These are phyloP conservation scores for Exophiala sideris DNA, from an alignment of 2,329 filamentous ascomycete species.

Conservation along the genomic window DNA sequence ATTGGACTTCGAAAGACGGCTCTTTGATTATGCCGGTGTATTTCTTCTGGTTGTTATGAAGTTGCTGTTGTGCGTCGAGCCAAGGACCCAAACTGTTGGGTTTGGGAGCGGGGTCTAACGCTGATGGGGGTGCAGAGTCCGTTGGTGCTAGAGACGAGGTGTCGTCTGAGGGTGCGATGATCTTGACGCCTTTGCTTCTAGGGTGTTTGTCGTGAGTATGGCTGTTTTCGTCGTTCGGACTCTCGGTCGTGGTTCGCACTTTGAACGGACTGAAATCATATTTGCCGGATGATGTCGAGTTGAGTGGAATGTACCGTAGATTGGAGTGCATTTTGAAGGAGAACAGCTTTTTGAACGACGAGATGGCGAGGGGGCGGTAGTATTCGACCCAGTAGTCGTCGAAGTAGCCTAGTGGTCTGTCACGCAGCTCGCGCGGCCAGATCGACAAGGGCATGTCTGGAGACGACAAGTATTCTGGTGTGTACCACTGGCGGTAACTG, in stretches of 20 bases:
- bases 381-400: slow-evolving; percentile 99
- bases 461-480: slow-evolving; percentile 65
- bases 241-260: too few relatives aligned
- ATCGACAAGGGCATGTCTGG: slow-evolving; percentile 54
- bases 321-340: slow-evolving; percentile 89
- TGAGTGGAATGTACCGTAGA: slow-evolving; percentile 75
- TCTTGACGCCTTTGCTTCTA: slow-evolving; percentile 64
- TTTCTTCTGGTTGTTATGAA: slow-evolving; percentile 30
- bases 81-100: slow-evolving; percentile 32
- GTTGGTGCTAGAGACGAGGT: slow-evolving; percentile 29
- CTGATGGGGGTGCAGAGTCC: slow-evolving; percentile 31
- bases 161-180: slow-evolving; percentile 58
- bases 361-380: slow-evolving; percentile 82
- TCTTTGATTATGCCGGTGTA: slow-evolving; percentile 58
- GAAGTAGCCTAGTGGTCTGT: slow-evolving; percentile 58
- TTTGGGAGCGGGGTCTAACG: slow-evolving; percentile 21
- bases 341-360: slow-evolving; percentile 88
- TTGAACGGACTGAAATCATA: slow-evolving; percentile 88
- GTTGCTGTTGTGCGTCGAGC: slow-evolving; percentile 35
- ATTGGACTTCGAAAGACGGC: slow-evolving; percentile 32
- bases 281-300: slow-evolving; percentile 66
- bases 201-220: slow-evolving; percentile 54
- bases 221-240: too few relatives aligned
- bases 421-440: slow-evolving; percentile 35
- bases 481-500: slow-evolving; percentile 89